Base-by-base conservation (phyloP, 805 yeast species). In the Candida dajiaensis region DNA sequence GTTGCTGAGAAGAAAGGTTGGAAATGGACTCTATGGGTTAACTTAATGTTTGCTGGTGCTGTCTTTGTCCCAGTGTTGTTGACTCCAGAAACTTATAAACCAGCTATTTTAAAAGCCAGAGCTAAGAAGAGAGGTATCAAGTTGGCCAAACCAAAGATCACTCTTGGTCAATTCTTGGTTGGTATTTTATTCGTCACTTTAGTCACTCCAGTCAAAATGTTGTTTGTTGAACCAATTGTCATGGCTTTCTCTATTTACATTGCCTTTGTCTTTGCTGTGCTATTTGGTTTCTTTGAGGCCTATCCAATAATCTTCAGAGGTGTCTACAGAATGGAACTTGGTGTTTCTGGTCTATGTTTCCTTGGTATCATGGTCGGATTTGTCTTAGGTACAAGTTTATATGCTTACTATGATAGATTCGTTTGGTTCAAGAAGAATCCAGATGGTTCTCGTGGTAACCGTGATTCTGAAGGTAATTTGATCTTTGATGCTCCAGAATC, bases 261-360 rank as follows among this genome's bases (percentile, higher is more conserved):
- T 48, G 85, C 90, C 0, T 83, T 85, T 58, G 77, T 85, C 43
- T 84, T 84, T 66, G 89, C 90, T 1, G 89, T 85, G 2, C 66
- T 85, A 45, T 85, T 84, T 54, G 90, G 89, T 0, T 85, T 84
- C 71, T 85, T 85, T 57, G 90, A 84, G 63, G 89, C 89, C 4
- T 83, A 72, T 66, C 89, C 89, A 9, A 77, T 84, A 43, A 84
- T 85, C 50, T 85, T 83, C 67, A 69, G 77, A 58, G 86, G 85
- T 31, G 76, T 72, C 21, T 83, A 85, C 62, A 53, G 51, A 3
- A 81, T 84, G 88, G 59, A 57, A 36, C 49, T 67, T 2, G 90
- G 89, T 47, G 66, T 77, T 12, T 74, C 88, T 1, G 89, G 90
- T 13, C 68, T 85, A 46, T 76, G 89, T 7, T 85, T 85, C 63